Base-by-base conservation (phyloP, 1,284 basidiomycete genomes). In the Puccinia triticina region DNA sequence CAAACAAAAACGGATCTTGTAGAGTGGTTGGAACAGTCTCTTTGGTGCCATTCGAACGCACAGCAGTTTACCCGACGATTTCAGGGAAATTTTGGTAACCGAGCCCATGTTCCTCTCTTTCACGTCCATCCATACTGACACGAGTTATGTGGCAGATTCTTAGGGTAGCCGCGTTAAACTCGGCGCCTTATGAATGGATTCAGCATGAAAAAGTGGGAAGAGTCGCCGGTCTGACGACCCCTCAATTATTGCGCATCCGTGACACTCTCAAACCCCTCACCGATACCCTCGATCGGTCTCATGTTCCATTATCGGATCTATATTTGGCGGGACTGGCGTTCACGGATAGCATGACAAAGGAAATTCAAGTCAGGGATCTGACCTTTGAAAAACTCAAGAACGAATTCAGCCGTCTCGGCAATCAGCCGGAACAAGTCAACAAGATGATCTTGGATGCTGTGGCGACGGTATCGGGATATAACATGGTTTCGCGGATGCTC, bases 401-500 rank as follows among this genome's bases (percentile, higher is more conserved):
- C 0, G 85, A 86, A n/a, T 85, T 88, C 77, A 84, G 84, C 71
- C 84, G 85, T 55, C 85, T 85, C 50, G 85, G 86, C 48, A 83
- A 78, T 37, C 84, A 73, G 18, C 82, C 83, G 40, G 84, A 85
- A 66, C 59, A 61, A 61, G 85, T 85, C 48, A 85, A 86, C 23
- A 86, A 87, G 77, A 87, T 88, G 81, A 81, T 88, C 29, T 84
- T 87, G 53, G 88, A 88, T 83, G 87, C 87, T 2, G 86, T 87
- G 10, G 87, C 87, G 21, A 87, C 87, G 12, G 85, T 86, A 0
- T 87, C 88, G 23, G 87, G 86, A 4, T 88, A 88, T 86, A 88
- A 88, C 85, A 88, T 88, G 87, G 88, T 88, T 43, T 88, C 87
- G 0, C 85, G 88, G 37, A 86, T 88, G 77, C 86, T 88, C 53